A percentile compares a stretch with the other conserved stretches of the same genome.
Conservation (phyloP, 768 basidiomycete species). For the Tulasnella sp. region DNA sequence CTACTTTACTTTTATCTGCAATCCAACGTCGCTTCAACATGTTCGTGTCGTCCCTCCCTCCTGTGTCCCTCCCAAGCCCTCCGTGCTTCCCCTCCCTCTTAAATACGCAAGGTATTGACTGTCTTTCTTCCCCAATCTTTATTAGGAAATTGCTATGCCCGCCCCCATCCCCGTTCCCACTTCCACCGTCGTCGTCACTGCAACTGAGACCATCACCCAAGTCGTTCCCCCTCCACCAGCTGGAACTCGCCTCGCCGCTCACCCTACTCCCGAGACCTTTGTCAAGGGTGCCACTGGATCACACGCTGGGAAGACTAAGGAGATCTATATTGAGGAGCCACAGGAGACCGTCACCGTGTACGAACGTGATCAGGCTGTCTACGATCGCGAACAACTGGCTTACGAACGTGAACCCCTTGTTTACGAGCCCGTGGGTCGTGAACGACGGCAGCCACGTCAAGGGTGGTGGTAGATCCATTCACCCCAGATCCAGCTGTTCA, state of each 20-base stretch:
- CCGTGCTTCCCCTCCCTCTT: not conserved
- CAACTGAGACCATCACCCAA: not conserved
- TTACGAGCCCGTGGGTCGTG: not conserved
- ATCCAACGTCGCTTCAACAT: slow-evolving; percentile 5
- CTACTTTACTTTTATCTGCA: not conserved
- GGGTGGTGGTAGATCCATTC: not conserved
- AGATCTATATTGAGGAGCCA: slow-evolving; percentile 10
- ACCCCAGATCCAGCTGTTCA: not conserved
- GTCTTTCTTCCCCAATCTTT: slow-evolving; percentile 4
- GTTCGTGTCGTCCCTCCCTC: slow-evolving; percentile 17
- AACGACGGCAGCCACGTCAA: not conserved
- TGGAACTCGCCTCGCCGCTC: slow-evolving; percentile 19
- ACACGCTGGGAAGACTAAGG: slow-evolving; percentile 2
- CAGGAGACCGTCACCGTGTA: slow-evolving; percentile 5
- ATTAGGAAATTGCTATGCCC: not conserved
- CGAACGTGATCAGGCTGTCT: too few relatives aligned
- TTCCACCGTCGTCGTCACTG: slow-evolving; percentile 1
- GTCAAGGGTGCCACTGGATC: slow-evolving; percentile 3
- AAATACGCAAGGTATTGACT: slow-evolving; percentile 6
- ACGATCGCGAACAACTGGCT: too few relatives aligned
- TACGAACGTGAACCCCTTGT: not conserved
- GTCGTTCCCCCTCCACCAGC: slow-evolving; percentile 13
- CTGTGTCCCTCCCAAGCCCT: slow-evolving; percentile 6
- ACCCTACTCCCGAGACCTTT: slow-evolving; percentile 17
- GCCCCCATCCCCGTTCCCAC: not conserved